Conservation (phyloP, 2,329 filamentous ascomycete genomes). For the Ophiostoma triangulosporum region DNA sequence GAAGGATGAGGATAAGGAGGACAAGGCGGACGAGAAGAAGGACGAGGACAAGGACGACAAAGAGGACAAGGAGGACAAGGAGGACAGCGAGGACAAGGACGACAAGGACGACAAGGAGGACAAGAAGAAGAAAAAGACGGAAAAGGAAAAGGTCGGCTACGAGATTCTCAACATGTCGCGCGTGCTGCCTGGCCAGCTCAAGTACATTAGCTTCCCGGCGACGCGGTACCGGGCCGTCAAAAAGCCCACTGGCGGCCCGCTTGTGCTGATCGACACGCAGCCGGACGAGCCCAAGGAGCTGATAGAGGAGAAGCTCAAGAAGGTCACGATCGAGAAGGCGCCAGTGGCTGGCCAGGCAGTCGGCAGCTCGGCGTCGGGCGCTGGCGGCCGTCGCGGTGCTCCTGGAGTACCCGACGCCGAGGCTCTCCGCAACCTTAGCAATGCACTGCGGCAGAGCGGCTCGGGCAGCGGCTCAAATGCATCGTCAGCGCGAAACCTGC, state of each 20-base stretch:
- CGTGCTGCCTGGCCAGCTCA: constrained; percentile 82
- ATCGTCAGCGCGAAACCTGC: constrained; percentile 5
- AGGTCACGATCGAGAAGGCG: constrained; percentile 50
- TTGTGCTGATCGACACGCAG: constrained; percentile 76
- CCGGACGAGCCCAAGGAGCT: constrained; percentile 66
- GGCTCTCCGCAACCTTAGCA: constrained; percentile 9
- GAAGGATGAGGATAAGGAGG: constrained; percentile 26
- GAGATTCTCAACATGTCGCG: constrained; percentile 95
- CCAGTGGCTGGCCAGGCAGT: constrained; percentile 32
- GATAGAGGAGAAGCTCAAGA: constrained; percentile 88
- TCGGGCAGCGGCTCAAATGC: constrained; percentile 17
- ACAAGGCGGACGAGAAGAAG: constrained; percentile 44
- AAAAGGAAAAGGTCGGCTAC: constrained; percentile 95
- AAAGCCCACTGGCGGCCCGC: constrained; percentile 85
- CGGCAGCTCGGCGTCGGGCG: constrained; percentile 6
- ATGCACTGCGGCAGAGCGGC: constrained; percentile 19
- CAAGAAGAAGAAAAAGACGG: constrained; percentile 71
- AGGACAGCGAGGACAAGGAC: constrained; percentile 51
- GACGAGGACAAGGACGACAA: constrained; percentile 55
- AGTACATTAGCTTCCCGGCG: constrained; percentile 85
- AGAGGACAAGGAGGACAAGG: constrained; percentile 86
- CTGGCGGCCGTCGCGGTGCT: constrained; percentile 10
- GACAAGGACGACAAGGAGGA: constrained; percentile 62
- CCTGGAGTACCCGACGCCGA: constrained; percentile 10
- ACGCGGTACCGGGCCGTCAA: constrained; percentile 85